phyloP scores from a whole-genome alignment of 1,139 yeast species.

The Debaryomyces udenii region DNA sequence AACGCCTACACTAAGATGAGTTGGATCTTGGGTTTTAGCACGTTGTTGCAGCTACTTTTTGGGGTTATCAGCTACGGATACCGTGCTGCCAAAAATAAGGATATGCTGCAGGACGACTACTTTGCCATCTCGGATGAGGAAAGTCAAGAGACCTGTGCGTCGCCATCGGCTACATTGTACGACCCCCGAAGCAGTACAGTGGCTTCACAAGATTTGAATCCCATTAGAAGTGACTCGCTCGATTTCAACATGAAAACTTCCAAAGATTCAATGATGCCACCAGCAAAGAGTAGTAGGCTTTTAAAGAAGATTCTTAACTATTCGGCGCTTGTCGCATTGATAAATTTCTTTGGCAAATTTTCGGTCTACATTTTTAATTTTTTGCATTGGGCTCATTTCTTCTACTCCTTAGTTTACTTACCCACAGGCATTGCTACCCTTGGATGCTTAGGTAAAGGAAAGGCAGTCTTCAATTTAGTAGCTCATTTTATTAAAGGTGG shows the following conservation, averaged over 20 bases:
- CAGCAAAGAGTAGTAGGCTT: slow-evolving; percentile 1
- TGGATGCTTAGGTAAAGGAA: slow-evolving; percentile 66
- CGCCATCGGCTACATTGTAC: slow-evolving; percentile 45
- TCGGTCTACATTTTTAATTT: slow-evolving; percentile 43
- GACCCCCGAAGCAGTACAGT: slow-evolving; percentile 25
- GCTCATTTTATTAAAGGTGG: slow-evolving; percentile 98
- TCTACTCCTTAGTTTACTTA: slow-evolving; percentile 60
- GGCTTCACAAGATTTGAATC: slow-evolving; percentile 5
- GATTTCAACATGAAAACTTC: slow-evolving; percentile 24
- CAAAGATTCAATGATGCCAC: slow-evolving; percentile 17
- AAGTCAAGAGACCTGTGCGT: slow-evolving; percentile 31
- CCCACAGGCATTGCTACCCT: slow-evolving; percentile 81
- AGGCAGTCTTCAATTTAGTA: slow-evolving; percentile 71
- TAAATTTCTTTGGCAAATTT: slow-evolving; percentile 13
- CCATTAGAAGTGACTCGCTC: slow-evolving; percentile 12
- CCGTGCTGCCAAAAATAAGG: slow-evolving; percentile 12
- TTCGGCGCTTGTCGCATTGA: neutral
- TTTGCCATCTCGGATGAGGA: slow-evolving; percentile 27
- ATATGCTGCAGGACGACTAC: slow-evolving; percentile 16
- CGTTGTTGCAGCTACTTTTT: slow-evolving; percentile 55
- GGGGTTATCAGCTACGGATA: slow-evolving; percentile 39
- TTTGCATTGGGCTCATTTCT: slow-evolving; percentile 67
- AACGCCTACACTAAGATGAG: slow-evolving; percentile 74
- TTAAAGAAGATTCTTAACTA: slow-evolving; percentile 3
- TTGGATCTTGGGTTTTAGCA: slow-evolving; percentile 55